Base-by-base conservation (phyloP, 2,329 filamentous ascomycete species). In the Fusarium oxysporum region DNA sequence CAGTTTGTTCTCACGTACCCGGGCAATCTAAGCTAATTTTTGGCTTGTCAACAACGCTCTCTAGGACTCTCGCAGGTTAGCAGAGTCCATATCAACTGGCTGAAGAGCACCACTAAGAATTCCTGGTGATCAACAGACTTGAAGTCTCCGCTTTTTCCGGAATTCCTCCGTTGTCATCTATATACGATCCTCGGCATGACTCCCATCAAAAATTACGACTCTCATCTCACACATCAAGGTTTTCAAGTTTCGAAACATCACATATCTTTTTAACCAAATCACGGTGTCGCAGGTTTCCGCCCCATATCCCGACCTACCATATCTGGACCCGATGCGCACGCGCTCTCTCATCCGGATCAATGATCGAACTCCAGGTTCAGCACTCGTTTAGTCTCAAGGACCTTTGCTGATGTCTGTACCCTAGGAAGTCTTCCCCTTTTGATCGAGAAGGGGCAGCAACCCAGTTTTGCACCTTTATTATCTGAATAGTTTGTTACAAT, bases 1-100 rank as follows among this genome's bases (percentile, higher is more conserved):
- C 90, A 97, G 93, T 88, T 90, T 97, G 84, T 97, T 96, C 87
- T 93, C 92, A 83, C 92, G 93, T 82, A 93, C 92, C 78, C 93
- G 93, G 84, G 92, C 92, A 82, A 93, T 95, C 78, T 95, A 88
- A 85, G 85, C 87, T 90, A 89, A 89, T 87, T 74, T 80, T 68
- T 83, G 84, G 83, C 82, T 81, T 81, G 80, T 80, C 81, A 78
- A 82, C 73, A 65, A 75, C 77, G 79, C 77, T 76, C 82, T 87
- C 80, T 88, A 88, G 87, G 86, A 86, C 83, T 76, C 76, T 77
- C 74, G 72, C 76, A 83, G 81, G 81, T 82, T 78, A 79, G 81
- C 78, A 77, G 76, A 74, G 75, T 77, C 60, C 73, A 65, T 65
- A 59, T 60, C 65, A 77, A 74, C 60, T 73, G 69, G 74, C 71